Evolutionary conservation across 2,329 filamentous ascomycete species (phyloP).

Genomic region (Aspergillus pseudoglaucus): DNA sequence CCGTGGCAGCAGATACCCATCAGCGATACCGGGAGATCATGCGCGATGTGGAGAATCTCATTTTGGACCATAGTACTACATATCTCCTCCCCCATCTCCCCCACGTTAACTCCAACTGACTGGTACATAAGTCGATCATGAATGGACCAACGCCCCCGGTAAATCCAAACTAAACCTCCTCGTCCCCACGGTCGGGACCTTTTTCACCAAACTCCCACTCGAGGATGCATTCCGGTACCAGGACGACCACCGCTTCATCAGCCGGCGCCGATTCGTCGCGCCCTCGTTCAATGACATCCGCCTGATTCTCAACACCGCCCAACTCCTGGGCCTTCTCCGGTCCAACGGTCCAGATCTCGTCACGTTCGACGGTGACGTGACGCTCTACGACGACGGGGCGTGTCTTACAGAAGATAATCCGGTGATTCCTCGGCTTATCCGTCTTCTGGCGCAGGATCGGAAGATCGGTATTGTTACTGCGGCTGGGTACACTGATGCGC

Average conservation of each 20-base stretch:
- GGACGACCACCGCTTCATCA: constrained; percentile 79
- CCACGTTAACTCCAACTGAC: constrained; percentile 3
- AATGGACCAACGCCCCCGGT: constrained; percentile 56
- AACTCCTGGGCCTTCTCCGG: constrained; percentile 82
- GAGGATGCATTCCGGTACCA: constrained; percentile 90
- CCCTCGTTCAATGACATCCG: constrained; percentile 97
- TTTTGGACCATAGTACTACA: constrained; percentile 75
- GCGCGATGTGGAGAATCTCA: constrained; percentile 82
- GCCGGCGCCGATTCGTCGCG: constrained; percentile 82
- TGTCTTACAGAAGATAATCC: constrained; percentile 69
- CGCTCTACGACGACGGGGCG: constrained; percentile 84
- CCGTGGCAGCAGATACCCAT: constrained; percentile 74
- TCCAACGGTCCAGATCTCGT: constrained; percentile 70
- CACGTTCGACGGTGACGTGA: constrained; percentile 97
- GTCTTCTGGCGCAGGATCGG: constrained; percentile 69
- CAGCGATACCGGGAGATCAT: constrained; percentile 92
- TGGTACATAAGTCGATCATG: constrained; percentile 56
- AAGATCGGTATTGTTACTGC: constrained; percentile 94
- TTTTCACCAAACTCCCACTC: constrained; percentile 82
- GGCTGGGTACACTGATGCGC: constrained; percentile 84
- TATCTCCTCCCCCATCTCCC: constrained; percentile 2
- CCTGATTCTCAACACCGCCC: constrained; percentile 87
- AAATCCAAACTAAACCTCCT: constrained; percentile 89
- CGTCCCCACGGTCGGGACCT: constrained; percentile 83
- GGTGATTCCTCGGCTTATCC: constrained; percentile 62